phyloP scores from a whole-genome alignment of 1,139 yeast species.

The Debaryomyces psychrophilus region DNA sequence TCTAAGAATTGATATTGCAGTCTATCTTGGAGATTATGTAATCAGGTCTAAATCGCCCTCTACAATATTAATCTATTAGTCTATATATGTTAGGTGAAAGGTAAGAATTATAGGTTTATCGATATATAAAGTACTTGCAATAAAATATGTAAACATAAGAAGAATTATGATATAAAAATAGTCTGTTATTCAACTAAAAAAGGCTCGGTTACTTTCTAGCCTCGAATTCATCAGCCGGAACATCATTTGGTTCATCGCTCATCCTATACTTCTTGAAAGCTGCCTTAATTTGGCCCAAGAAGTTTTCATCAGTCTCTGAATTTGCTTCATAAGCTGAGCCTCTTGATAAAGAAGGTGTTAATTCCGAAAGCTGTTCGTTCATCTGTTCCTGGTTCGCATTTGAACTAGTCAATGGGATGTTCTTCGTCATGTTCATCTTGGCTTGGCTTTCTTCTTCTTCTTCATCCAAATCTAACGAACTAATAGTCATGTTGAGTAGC shows the following conservation, averaged over 20 bases:
- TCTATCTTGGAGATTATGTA: not conserved
- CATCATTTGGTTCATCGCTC: constrained; percentile 33
- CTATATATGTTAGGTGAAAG: not conserved
- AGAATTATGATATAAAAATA: constrained; percentile 6
- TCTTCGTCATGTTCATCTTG: constrained; percentile 5
- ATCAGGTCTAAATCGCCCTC: not conserved
- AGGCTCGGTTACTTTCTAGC: constrained; percentile 31
- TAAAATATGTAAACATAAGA: not conserved
- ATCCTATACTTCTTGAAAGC: constrained; percentile 54
- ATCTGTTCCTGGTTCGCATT: constrained; percentile 10
- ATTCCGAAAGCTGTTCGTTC: constrained; percentile 28
- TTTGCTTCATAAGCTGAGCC: constrained; percentile 36
- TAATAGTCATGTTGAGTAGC: constrained; percentile 64
- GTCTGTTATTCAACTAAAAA: not conserved
- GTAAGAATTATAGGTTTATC: constrained; percentile 1
- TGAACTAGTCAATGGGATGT: constrained; percentile 3
- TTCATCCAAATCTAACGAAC: constrained; percentile 65
- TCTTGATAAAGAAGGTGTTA: constrained; percentile 38
- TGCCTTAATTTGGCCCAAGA: constrained; percentile 53
- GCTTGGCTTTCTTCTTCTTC: constrained; percentile 46
- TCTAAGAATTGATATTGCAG: not conserved
- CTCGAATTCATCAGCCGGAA: constrained; percentile 62
- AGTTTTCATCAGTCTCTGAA: constrained; percentile 38
- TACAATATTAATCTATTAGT: not conserved
- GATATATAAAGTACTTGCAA: not conserved